These are phyloP conservation scores for Diplosphaera chodatii DNA, from an alignment of 139 green algal genomes.

Conservation along the genomic window DNA sequence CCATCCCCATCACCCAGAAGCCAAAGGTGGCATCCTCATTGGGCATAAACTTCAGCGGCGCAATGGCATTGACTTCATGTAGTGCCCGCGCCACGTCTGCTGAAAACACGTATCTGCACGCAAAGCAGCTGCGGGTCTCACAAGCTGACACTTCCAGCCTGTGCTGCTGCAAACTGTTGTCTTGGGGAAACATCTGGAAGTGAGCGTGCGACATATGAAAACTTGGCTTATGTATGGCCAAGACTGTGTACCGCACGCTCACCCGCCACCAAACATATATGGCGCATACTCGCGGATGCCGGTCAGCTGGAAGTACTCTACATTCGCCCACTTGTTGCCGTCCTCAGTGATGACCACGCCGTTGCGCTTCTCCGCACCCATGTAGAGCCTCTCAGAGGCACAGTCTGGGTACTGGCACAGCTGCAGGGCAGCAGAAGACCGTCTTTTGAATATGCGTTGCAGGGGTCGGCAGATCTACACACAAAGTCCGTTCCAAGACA, in stretches of 20 bases:
- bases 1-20: slow-evolving; percentile 20
- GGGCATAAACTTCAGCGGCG: slow-evolving; percentile 18
- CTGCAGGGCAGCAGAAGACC: background rate
- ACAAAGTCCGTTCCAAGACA: too few species aligned
- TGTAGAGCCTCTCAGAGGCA: slow-evolving; percentile 2
- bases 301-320: slow-evolving; percentile 19
- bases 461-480: too few species aligned
- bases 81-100: slow-evolving; percentile 12
- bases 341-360: slow-evolving; percentile 17
- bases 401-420: slow-evolving; percentile 10
- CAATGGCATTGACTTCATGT: slow-evolving; percentile 10
- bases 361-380: slow-evolving; percentile 14
- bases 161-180: too few species aligned
- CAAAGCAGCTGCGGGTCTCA: background rate
- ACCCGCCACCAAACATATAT: slow-evolving; percentile 17
- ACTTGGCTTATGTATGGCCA: too few species aligned
- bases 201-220: too few species aligned
- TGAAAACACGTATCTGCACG: slow-evolving; percentile 11
- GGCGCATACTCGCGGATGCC: slow-evolving; percentile 10
- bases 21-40: slow-evolving; percentile 21
- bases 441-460: too few species aligned
- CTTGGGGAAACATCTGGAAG: too few species aligned
- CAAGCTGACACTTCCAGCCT: too few species aligned
- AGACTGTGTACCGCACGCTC: background rate
- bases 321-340: slow-evolving; percentile 15